Conservation (phyloP, 2,329 filamentous ascomycete species). For the Aspergillus awamori region DNA sequence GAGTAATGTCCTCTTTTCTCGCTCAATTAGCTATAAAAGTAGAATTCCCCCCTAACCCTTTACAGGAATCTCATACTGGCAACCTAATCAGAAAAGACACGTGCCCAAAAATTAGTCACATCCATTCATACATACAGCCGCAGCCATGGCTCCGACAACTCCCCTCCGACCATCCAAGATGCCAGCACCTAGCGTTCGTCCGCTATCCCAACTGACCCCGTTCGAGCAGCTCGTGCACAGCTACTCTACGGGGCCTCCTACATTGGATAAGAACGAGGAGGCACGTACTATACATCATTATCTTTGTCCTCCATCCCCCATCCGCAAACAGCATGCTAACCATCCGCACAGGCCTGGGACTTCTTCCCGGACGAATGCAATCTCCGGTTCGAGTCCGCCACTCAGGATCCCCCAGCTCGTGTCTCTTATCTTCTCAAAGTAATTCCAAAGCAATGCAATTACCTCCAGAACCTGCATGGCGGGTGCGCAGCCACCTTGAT, state of each 20-base stretch:
- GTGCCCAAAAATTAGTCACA: neutral
- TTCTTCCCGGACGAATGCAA: slow-evolving; percentile 32
- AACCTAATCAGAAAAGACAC: too few species aligned
- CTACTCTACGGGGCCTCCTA: neutral
- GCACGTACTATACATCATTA: neutral
- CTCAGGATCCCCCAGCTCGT: slow-evolving; percentile 35
- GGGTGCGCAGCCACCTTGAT: slow-evolving; percentile 72
- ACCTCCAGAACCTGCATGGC: slow-evolving; percentile 88
- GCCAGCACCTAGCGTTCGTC: neutral
- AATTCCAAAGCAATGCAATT: slow-evolving; percentile 87
- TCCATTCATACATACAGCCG: neutral
- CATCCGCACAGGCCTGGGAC: slow-evolving; percentile 32
- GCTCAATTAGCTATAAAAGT: neutral
- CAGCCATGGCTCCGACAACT: too few species aligned
- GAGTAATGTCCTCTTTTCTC: neutral
- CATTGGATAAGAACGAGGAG: neutral
- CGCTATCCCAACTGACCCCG: neutral
- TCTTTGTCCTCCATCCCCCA: neutral
- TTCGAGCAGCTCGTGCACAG: neutral
- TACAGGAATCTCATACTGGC: too few species aligned
- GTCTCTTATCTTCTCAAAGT: slow-evolving; percentile 56
- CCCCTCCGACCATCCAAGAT: neutral
- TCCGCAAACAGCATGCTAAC: neutral
- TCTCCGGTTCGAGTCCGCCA: slow-evolving; percentile 44
- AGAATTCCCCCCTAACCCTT: too few species aligned